Evolutionary conservation across 2,329 filamentous ascomycete species (phyloP).

Genomic region (Fusarium pininemorale): DNA sequence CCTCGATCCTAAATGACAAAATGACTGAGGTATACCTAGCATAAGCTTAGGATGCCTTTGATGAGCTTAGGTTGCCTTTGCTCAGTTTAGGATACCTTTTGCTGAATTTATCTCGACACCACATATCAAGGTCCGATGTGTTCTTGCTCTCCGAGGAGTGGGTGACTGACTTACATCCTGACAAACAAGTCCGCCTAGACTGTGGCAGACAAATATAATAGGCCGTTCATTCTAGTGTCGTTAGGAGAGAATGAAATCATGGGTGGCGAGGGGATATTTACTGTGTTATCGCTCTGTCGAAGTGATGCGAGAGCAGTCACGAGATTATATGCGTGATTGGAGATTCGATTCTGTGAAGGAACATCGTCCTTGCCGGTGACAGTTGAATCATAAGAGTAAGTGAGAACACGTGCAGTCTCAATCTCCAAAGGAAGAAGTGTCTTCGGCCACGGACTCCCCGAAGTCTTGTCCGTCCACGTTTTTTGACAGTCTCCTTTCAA

Average conservation of each 20-base stretch:
- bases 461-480: constrained; percentile 11
- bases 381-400: constrained; percentile 29
- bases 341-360: constrained; percentile 16
- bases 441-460: constrained; percentile 8
- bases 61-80: too few relatives aligned
- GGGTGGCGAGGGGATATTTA: neutral
- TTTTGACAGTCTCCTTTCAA: constrained; percentile 21
- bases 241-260: neutral
- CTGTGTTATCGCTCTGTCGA: constrained; percentile 15
- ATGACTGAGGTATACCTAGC: too few relatives aligned
- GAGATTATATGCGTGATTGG: constrained; percentile 24
- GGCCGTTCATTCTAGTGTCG: neutral
- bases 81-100: neutral
- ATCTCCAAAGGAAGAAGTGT: constrained; percentile 2
- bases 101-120: too few relatives aligned
- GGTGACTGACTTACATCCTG: constrained; percentile 22
- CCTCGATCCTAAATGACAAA: neutral
- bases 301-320: constrained; percentile 17
- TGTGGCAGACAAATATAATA: constrained; percentile 32
- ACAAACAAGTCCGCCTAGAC: constrained; percentile 28
- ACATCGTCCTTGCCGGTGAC: neutral
- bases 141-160: neutral
- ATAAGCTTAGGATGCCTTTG: too few relatives aligned
- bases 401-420: constrained; percentile 16
- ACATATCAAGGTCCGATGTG: neutral